Evolutionary conservation across 2,329 filamentous ascomycete species (phyloP).

Genomic region (Acrocalymma vagum): DNA sequence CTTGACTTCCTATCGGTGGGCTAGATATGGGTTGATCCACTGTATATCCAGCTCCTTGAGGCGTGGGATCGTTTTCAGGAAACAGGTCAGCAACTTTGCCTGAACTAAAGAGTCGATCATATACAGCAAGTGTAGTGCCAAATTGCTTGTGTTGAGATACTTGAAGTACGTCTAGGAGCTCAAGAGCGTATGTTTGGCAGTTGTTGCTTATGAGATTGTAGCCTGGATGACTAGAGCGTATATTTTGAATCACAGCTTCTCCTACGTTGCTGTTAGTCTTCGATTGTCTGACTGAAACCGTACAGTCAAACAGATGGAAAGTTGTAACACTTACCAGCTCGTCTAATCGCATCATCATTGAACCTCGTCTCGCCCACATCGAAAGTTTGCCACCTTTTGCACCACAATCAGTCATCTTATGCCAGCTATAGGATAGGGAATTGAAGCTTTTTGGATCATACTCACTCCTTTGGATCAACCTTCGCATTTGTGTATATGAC

Average conservation of each 20-base stretch:
- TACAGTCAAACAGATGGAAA: not conserved
- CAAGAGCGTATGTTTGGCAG: constrained; percentile 65
- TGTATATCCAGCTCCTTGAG: too few species aligned
- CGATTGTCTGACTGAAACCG: too few species aligned
- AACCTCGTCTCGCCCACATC: constrained; percentile 16
- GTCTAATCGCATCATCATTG: constrained; percentile 18
- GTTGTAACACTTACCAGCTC: constrained; percentile 9
- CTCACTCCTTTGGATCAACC: constrained; percentile 12
- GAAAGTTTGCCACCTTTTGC: constrained; percentile 19
- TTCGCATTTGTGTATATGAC: constrained; percentile 63
- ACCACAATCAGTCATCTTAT: constrained; percentile 1
- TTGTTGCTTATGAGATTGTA: constrained; percentile 70
- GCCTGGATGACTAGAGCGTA: constrained; percentile 57
- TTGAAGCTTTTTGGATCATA: too few species aligned
- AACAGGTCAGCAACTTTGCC: constrained; percentile 64
- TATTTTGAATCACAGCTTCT: constrained; percentile 63
- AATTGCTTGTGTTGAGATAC: constrained; percentile 61
- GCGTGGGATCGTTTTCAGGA: constrained; percentile 42
- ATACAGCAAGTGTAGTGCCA: constrained; percentile 63
- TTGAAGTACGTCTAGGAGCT: constrained; percentile 64
- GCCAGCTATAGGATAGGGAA: too few species aligned
- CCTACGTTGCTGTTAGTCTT: too few species aligned
- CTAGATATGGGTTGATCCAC: constrained; percentile 20
- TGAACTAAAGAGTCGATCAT: constrained; percentile 59
- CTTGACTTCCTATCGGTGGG: constrained; percentile 9